Evolutionary conservation across 2,329 filamentous ascomycete species (phyloP), one percentile per base, ranked within the genome.

Genomic region (Endothia cerciana): DNA sequence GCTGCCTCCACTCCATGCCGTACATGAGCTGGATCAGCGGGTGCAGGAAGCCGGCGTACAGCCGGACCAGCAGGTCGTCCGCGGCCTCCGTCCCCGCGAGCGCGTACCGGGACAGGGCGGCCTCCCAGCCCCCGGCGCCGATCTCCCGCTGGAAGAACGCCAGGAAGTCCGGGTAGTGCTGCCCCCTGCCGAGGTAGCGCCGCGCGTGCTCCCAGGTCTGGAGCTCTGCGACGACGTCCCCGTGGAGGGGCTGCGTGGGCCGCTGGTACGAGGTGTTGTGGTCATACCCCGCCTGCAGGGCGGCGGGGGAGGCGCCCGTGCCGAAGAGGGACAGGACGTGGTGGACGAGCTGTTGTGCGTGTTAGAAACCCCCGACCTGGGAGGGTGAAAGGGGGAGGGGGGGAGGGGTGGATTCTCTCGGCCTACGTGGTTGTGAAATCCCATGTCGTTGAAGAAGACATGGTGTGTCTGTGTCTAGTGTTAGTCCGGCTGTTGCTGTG

Each of bases 1-100:
- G 92, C 73, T 97, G 92, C 11, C 84, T 76, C 80, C 93, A 97
- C 74, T 97, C 93, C 43, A 97, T 74, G 4, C 91, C 93, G 73
- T 93, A 97, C 59, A 93, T 91, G 25, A 97, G 83, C 74, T 97
- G 92, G 69, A 97, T 94, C 19, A 95, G 79, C 1, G 93, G 92
- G 73, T 97, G 92, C 2, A 93, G 71, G 69, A 94, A 84, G 0
- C 91, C 88, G 85, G 70, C 63, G 58, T 67, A 43, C 28, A 94
- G 79, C 22, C 93, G 83, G 1, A 82, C 81, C 2, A 94, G 78
- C 81, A 97, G 80, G 68, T 89, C 87, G 47, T 93, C 86, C 4
- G 89, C 88, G 53, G 83, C 78, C 53, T 87, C 83, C 64, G 89
- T 85, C 2, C 85, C 85, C 2, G 84, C 81, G 73, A 97, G 92